phyloP scores from a whole-genome alignment of 2,329 filamentous ascomycete species.

The Paracoccidioides lutzii region DNA sequence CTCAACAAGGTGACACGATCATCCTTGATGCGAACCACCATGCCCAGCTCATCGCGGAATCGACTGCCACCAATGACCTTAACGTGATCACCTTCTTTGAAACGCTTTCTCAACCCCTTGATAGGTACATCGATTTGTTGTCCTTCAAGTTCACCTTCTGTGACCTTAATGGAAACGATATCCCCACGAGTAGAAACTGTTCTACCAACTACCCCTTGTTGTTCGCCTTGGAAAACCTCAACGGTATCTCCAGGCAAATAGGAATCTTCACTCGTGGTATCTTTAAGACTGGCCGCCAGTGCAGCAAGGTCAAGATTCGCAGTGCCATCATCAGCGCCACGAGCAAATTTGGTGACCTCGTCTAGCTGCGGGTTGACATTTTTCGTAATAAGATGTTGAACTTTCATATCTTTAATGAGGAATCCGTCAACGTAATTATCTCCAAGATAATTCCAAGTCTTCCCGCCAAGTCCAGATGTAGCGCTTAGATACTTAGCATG shows the following conservation, averaged over 20 bases:
- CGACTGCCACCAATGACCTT: slow-evolving; percentile 95
- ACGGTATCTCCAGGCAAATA: slow-evolving; percentile 93
- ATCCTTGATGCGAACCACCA: slow-evolving; percentile 86
- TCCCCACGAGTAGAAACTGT: slow-evolving; percentile 78
- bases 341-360: slow-evolving; percentile 88
- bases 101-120: slow-evolving; percentile 83
- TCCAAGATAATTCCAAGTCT: slow-evolving; percentile 70
- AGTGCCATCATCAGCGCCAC: slow-evolving; percentile 77
- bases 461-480: slow-evolving; percentile 43
- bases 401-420: slow-evolving; percentile 83
- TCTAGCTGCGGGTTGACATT: slow-evolving; percentile 88
- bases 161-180: slow-evolving; percentile 79
- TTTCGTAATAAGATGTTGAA: slow-evolving; percentile 71
- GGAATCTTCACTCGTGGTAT: slow-evolving; percentile 63
- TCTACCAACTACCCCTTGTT: slow-evolving; percentile 77
- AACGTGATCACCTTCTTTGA: slow-evolving; percentile 89
- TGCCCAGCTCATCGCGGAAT: slow-evolving; percentile 89
- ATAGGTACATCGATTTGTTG: slow-evolving; percentile 86
- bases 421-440: slow-evolving; percentile 91
- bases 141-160: slow-evolving; percentile 66
- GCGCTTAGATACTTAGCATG: slow-evolving; percentile 52
- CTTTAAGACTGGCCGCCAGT: slow-evolving; percentile 78
- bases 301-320: slow-evolving; percentile 89
- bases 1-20: slow-evolving; percentile 87
- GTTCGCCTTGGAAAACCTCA: slow-evolving; percentile 90